phyloP scores from a whole-genome alignment of 441 rosid species.

The Jatropha multifida region DNA sequence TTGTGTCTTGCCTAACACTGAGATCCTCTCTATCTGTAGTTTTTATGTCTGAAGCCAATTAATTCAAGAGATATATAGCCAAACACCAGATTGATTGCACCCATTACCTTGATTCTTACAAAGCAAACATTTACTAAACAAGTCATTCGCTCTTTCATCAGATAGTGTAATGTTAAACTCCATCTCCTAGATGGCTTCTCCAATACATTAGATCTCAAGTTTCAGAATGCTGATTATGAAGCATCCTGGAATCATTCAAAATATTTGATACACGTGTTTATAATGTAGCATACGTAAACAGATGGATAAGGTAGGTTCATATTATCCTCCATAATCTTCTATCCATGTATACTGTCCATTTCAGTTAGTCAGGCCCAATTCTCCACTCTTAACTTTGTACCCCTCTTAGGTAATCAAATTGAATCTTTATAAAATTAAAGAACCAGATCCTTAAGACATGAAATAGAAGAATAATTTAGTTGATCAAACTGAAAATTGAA shows the following conservation, averaged over 20 bases:
- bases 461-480: neutral
- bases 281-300: neutral
- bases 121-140: neutral
- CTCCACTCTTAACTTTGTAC: neutral
- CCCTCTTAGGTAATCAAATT: slow-evolving; percentile 5
- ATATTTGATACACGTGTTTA: neutral
- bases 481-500: slow-evolving; percentile 1
- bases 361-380: neutral
- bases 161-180: neutral
- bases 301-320: neutral
- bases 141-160: neutral
- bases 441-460: neutral
- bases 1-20: neutral
- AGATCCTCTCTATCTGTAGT: neutral
- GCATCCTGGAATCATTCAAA: neutral
- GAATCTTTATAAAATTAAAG: neutral
- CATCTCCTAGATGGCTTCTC: neutral
- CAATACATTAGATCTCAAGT: neutral
- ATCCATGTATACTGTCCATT: neutral
- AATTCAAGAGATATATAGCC: neutral
- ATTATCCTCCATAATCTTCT: slow-evolving; percentile 1
- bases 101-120: neutral
- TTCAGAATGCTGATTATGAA: slow-evolving; percentile 12
- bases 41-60: slow-evolving; percentile 8
- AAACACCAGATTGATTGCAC: neutral